These are phyloP conservation scores for Trichoderma sp. DNA, from an alignment of 2,329 filamentous ascomycete genomes.

Conservation along the genomic window DNA sequence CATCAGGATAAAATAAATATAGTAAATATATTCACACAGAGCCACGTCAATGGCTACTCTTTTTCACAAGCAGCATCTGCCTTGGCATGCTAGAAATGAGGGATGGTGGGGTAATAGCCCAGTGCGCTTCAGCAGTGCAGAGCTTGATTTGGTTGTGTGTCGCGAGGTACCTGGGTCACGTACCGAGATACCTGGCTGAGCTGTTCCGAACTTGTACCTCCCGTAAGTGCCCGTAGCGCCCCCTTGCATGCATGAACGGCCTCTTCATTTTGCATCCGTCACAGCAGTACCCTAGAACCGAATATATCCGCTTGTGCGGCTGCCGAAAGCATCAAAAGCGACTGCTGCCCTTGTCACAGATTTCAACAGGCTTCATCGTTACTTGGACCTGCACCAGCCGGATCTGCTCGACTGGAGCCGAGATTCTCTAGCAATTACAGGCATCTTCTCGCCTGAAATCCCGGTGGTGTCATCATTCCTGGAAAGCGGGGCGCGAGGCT, in stretches of 20 bases:
- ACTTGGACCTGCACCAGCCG: neutral
- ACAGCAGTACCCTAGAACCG: constrained; percentile 9
- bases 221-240: constrained; percentile 15
- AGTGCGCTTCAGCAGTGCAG: no score
- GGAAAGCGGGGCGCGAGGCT: constrained; percentile 12
- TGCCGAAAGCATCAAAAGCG: neutral
- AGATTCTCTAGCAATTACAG: neutral
- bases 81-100: neutral
- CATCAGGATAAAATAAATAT: neutral
- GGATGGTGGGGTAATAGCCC: neutral
- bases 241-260: constrained; percentile 3
- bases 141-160: neutral
- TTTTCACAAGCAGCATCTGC: neutral
- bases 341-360: neutral
- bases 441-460: neutral
- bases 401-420: neutral
- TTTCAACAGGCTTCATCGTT: neutral
- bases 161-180: neutral
- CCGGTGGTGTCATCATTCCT: constrained; percentile 2
- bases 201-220: neutral
- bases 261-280: constrained; percentile 10
- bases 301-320: constrained; percentile 6
- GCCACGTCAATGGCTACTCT: neutral
- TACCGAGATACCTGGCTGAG: neutral
- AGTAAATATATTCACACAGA: neutral